These are phyloP conservation scores for Cylindrotheca closterium DNA, from an alignment of 108 stramenopile species.

Conservation along the genomic window DNA sequence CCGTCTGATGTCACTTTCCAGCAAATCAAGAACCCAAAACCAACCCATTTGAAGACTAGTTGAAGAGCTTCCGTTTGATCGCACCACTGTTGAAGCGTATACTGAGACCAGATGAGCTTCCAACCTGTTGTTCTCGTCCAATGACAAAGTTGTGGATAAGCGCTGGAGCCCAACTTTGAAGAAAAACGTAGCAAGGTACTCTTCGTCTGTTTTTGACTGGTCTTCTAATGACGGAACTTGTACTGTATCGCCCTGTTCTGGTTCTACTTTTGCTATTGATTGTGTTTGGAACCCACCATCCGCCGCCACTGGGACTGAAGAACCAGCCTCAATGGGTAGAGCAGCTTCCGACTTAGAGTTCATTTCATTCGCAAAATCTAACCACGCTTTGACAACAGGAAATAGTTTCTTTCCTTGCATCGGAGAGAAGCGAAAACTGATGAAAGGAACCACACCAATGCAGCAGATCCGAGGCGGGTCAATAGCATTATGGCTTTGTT, in stretches of 20 bases:
- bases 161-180: constrained; percentile 27
- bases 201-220: too few relatives aligned
- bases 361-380: constrained; percentile 9
- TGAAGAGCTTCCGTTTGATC: constrained; percentile 54
- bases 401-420: constrained; percentile 51
- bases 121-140: constrained; percentile 51
- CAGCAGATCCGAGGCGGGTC: constrained; percentile 62
- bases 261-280: background rate
- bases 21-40: constrained; percentile 82
- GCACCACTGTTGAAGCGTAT: constrained; percentile 41
- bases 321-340: background rate
- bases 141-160: constrained; percentile 46
- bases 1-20: constrained; percentile 39
- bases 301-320: background rate
- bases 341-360: background rate
- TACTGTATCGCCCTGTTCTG: background rate
- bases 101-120: constrained; percentile 84
- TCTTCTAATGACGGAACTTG: background rate
- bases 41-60: constrained; percentile 69
- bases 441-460: constrained; percentile 67
- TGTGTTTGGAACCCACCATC: background rate
- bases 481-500: constrained; percentile 35
- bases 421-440: constrained; percentile 56
- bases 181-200: too few relatives aligned
- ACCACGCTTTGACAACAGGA: constrained; percentile 58